Conservation (phyloP, 306 rosid species). For the Casuarina cunninghamiana region DNA sequence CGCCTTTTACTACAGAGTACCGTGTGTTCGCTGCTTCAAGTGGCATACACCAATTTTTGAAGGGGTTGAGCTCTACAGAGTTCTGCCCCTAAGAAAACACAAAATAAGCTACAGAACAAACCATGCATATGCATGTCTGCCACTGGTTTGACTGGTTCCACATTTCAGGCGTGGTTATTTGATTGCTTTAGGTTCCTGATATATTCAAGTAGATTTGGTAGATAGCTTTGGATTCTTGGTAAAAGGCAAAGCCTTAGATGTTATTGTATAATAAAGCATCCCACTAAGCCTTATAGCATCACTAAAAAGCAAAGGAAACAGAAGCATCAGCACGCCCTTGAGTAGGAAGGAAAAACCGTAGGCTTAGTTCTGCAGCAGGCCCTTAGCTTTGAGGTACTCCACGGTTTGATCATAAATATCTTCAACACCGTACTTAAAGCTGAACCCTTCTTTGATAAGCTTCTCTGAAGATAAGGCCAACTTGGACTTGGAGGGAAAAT, state of each 20-base stretch:
- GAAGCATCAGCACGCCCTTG: neutral
- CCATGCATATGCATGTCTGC: neutral
- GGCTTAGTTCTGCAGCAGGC: constrained; percentile 44
- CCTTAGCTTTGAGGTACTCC: constrained; percentile 66
- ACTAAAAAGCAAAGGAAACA: neutral
- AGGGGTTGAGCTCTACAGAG: too few species aligned
- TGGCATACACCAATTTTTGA: too few species aligned
- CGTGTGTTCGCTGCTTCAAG: too few species aligned
- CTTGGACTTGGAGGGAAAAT: constrained; percentile 62
- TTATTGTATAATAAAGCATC: constrained; percentile 5
- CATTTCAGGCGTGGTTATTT: neutral
- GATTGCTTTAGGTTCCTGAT: neutral
- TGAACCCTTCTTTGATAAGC: constrained; percentile 75
- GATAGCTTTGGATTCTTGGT: neutral
- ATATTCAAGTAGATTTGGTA: neutral
- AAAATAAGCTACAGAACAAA: neutral
- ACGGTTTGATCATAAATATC: constrained; percentile 63
- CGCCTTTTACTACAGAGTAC: too few species aligned
- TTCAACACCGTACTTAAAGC: constrained; percentile 59
- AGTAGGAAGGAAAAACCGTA: neutral
- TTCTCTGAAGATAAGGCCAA: constrained; percentile 58
- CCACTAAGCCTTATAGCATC: constrained; percentile 5
- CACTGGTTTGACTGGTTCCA: neutral
- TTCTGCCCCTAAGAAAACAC: too few species aligned
- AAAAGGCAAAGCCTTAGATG: neutral